These are phyloP conservation scores for Patellifolia procumbens DNA, from an alignment of 179 eudicot species.

Conservation along the genomic window DNA sequence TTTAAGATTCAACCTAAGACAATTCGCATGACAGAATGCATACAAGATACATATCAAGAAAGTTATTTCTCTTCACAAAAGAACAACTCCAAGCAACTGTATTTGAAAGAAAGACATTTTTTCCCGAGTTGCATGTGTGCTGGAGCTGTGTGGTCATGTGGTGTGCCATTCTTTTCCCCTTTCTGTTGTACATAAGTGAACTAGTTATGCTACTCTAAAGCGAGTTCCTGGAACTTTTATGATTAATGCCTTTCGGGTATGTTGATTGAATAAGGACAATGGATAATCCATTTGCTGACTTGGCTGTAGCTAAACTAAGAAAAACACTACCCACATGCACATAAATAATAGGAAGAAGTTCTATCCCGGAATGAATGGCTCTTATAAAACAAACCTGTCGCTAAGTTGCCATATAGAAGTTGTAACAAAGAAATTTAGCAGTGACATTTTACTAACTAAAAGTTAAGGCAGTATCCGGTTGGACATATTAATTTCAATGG, in stretches of 20 bases:
- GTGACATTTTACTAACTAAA: neutral
- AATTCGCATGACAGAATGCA: neutral
- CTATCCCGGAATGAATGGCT: neutral
- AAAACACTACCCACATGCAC: neutral
- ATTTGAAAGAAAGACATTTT: neutral
- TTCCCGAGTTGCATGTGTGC: neutral
- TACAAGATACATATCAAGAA: neutral
- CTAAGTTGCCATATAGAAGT: neutral
- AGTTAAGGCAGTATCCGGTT: no score
- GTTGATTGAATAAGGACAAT: neutral
- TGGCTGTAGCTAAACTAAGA: neutral
- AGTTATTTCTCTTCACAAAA: neutral
- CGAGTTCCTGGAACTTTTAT: neutral
- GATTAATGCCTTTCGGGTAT: neutral
- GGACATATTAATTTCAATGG: no score
- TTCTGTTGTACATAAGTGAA: neutral
- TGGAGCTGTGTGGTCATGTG: no score
- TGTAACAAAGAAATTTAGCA: neutral
- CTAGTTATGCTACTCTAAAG: neutral
- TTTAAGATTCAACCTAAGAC: neutral
- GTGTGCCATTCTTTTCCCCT: neutral
- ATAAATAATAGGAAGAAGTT: conserved; percentile 1
- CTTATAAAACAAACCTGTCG: neutral
- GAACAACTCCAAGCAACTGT: neutral
- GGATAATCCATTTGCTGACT: neutral